These are phyloP conservation scores for Chionographis japonica DNA, from an alignment of 106 monocot species.

Conservation along the genomic window DNA sequence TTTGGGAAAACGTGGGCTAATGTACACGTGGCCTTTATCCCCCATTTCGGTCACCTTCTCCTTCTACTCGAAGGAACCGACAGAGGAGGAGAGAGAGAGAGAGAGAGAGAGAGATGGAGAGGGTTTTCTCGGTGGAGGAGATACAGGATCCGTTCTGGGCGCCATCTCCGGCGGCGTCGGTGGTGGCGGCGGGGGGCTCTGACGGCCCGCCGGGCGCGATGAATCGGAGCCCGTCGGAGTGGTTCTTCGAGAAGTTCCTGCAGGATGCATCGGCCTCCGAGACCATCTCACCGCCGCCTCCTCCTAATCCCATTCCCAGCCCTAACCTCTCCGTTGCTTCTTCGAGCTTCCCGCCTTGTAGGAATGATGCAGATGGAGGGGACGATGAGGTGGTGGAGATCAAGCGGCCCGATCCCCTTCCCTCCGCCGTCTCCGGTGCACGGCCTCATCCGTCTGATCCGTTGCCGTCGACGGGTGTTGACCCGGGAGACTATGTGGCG, in stretches of 20 bases:
- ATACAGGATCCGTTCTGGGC: conserved; percentile 44
- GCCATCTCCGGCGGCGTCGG: conserved; percentile 4
- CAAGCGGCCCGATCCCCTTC: conserved; percentile 16
- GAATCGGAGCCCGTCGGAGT: conserved; percentile 52
- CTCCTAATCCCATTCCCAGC: conserved; percentile 9
- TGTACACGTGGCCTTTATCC: no score
- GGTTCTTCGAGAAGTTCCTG: conserved; percentile 63
- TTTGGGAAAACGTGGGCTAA: no score
- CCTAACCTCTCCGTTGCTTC: conserved; percentile 6
- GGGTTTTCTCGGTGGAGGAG: conserved; percentile 60
- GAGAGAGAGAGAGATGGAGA: conserved; percentile 30
- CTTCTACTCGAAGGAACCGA: no score
- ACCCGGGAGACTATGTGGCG: conserved; percentile 40
- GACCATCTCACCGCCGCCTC: not conserved
- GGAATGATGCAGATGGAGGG: conserved; percentile 17
- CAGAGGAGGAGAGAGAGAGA: no score
- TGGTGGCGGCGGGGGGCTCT: not conserved
- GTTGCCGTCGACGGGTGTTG: conserved; percentile 10
- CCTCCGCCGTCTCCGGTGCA: not conserved
- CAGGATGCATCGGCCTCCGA: conserved; percentile 20
- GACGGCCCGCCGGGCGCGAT: conserved; percentile 10
- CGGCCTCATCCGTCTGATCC: not conserved
- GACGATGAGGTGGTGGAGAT: conserved; percentile 47
- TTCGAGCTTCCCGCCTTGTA: conserved; percentile 1
- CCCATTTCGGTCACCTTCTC: no score